Conservation (phyloP, 805 yeast genomes). For the Metschnikowia santaceciliae region DNA sequence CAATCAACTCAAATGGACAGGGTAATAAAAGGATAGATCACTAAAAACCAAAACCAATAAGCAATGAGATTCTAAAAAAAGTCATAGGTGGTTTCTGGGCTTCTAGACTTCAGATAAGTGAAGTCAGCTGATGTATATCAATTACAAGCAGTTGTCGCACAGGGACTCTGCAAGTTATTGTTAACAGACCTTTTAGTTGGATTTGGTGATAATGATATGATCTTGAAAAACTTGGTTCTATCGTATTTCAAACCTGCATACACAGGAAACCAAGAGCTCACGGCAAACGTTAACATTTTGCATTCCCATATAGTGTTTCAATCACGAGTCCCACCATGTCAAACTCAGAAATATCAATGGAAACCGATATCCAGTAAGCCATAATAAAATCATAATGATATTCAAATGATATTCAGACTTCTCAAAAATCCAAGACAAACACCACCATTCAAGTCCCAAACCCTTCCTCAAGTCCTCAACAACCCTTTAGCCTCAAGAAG, state of each 20-base stretch:
- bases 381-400: no score
- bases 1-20: no score
- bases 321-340: constrained; percentile 68
- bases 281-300: constrained; percentile 81
- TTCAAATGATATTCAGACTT: no score
- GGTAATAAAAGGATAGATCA: no score
- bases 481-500: no score
- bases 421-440: no score
- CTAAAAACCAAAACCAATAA: no score
- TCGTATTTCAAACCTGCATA: constrained; percentile 73
- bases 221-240: constrained; percentile 66
- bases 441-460: no score
- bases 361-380: constrained; percentile 39
- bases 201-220: constrained; percentile 22
- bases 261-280: constrained; percentile 56
- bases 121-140: constrained; percentile 54
- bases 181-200: constrained; percentile 72
- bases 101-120: no score
- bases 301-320: constrained; percentile 77
- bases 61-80: no score
- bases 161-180: constrained; percentile 78
- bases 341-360: constrained; percentile 59
- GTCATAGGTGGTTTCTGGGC: no score
- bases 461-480: no score
- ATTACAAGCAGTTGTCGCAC: constrained; percentile 77